Base-by-base conservation (phyloP, 306 rosid species). In the Rosa lucieae region DNA sequence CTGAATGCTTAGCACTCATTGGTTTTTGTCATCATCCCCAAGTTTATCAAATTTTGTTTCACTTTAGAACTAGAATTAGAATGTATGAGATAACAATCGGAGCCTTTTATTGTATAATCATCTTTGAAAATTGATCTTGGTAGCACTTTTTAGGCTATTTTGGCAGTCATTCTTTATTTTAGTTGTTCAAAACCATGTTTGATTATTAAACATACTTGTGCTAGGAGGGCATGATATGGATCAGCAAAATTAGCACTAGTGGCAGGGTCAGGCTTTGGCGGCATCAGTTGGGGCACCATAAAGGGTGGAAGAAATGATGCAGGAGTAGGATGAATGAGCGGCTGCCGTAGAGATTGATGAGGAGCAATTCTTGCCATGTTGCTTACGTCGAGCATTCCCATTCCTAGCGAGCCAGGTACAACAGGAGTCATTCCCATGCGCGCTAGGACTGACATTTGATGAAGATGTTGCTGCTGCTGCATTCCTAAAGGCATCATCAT, bases 391-490 rank as follows among this genome's bases (percentile, higher is more conserved):
- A 73, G 79, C 85, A 89, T 65, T 67, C 88, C 90, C 85, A 78
- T 74, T 23, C 88, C 84, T 26, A 77, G 70, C 3, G 74, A 74
- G 21, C 23, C 51, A 48, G 72, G 67, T 13, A 55, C 79, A 17
- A 68, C 51, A 43, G 46, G 46, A 1, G 53, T 80, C 78, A 83
- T 51, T 52, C 85, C 82, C 87, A 68, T 81, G 18, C 81, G 78
- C 0, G 87, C 90, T 21, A 89, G 62, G 83, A 89, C 70, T 61
- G 91, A 61, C 93, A 89, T 89, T 18, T 89, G 93, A 74, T 83
- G 70, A 74, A 74, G 68, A 43, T 75, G 77, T 2, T 73, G 77
- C 52, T 73, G 77, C 48, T 89, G 92, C 73, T 83, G 90, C 88
- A 89, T 83, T 12, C 79, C 87, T 37, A 82, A 51, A 53, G 89